Evolutionary conservation across 257 asterid genomes (phyloP).

Genomic region (Petunia axillaris): DNA sequence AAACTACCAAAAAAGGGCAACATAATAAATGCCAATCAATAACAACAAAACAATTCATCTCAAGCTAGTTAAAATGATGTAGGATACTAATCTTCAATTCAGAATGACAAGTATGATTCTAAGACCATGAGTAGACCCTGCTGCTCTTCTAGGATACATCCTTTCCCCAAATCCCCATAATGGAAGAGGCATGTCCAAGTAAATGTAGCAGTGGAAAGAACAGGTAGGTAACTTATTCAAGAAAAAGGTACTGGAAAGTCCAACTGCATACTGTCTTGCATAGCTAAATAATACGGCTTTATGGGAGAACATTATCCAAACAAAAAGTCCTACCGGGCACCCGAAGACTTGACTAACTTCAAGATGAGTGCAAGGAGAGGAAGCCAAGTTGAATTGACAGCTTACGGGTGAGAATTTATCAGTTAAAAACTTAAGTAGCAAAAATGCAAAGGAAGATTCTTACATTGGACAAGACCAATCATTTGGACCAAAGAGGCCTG

Average conservation of each 20-base stretch:
- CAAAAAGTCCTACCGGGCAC: background rate
- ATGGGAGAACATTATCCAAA: slow-evolving; percentile 2
- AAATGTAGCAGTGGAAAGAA: background rate
- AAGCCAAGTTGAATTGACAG: background rate
- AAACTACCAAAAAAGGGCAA: background rate
- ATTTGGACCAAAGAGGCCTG: slow-evolving; percentile 97
- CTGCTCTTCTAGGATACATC: background rate
- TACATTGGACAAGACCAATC: slow-evolving; percentile 99
- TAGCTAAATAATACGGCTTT: background rate
- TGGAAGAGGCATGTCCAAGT: background rate
- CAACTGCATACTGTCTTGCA: background rate
- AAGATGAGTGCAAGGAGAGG: slow-evolving; percentile 8
- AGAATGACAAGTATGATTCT: background rate
- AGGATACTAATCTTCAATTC: background rate
- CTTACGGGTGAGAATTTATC: background rate
- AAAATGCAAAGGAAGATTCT: slow-evolving; percentile 32
- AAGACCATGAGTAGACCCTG: slow-evolving; percentile 1
- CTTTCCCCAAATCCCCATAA: background rate
- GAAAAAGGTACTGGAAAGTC: background rate
- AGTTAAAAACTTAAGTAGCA: slow-evolving; percentile 14
- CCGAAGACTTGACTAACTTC: background rate
- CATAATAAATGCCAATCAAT: background rate
- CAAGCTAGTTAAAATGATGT: slow-evolving; percentile 4
- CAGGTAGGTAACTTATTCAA: background rate
- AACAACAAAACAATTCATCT: background rate